Conservation (phyloP, 2,329 filamentous ascomycete genomes). For the Hymenoscyphus linearis region DNA sequence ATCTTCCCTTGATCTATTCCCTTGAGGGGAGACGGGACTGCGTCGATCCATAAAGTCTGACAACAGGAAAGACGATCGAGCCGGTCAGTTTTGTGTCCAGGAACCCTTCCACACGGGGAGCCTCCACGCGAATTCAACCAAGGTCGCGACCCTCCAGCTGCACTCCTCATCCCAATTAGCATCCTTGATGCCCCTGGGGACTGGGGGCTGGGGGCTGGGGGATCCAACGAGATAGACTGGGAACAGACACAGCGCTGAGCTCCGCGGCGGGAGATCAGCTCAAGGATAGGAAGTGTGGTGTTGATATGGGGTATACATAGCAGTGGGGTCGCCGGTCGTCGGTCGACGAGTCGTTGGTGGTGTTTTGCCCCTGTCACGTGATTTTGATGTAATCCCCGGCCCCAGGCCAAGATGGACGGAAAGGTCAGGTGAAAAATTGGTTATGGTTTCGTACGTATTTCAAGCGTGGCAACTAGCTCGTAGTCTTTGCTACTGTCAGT, state of each 20-base stretch:
- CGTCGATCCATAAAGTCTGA: conserved; percentile 2
- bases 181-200: neutral
- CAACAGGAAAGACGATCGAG: conserved; percentile 5
- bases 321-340: neutral
- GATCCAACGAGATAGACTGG: neutral
- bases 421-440: neutral
- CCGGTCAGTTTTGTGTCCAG: conserved; percentile 1
- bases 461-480: neutral
- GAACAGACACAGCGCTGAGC: neutral
- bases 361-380: neutral
- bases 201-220: neutral
- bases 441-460: neutral
- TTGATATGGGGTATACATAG: neutral
- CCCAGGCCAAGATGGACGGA: too few relatives aligned
- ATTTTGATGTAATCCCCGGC: neutral
- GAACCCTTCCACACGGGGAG: conserved; percentile 8
- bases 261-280: conserved; percentile 1
- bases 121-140: neutral
- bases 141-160: neutral
- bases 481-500: neutral
- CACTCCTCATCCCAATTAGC: neutral
- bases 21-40: neutral
- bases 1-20: neutral
- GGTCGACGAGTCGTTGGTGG: neutral
- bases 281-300: neutral